Percentiles rank a stretch among this genome's conserved stretches.
Conservation (phyloP, 805 yeast species). For the Jamesozyma rosinii region DNA sequence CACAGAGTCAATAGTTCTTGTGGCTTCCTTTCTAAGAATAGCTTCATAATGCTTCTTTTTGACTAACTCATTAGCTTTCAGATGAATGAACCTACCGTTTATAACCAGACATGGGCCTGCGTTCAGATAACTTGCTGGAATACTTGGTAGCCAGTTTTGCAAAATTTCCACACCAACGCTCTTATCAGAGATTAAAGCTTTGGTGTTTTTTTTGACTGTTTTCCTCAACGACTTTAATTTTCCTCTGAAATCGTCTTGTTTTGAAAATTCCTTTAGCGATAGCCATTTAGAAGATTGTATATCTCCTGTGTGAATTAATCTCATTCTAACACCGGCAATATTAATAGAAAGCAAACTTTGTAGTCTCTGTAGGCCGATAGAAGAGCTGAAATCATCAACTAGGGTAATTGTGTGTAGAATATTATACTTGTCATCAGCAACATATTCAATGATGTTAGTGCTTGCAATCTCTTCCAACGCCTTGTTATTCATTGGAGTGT, state of each 20-base stretch:
- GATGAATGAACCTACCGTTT: slow-evolving; percentile 46
- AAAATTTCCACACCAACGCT: slow-evolving; percentile 4
- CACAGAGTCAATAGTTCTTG: slow-evolving; percentile 35
- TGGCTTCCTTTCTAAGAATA: slow-evolving; percentile 40
- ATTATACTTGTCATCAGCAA: slow-evolving; percentile 15
- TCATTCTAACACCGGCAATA: slow-evolving; percentile 33
- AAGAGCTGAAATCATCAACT: slow-evolving; percentile 46
- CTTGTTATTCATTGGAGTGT: slow-evolving; percentile 22
- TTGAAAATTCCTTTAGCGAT: slow-evolving; percentile 5
- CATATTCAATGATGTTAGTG: slow-evolving; percentile 19
- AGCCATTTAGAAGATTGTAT: slow-evolving; percentile 16
- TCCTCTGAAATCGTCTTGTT: not conserved
- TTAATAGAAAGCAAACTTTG: slow-evolving; percentile 23
- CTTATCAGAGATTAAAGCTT: not conserved
- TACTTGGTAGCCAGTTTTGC: slow-evolving; percentile 22
- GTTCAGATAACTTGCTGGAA: slow-evolving; percentile 16
- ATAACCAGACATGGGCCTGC: slow-evolving; percentile 36
- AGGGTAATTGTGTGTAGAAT: slow-evolving; percentile 40
- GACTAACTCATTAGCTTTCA: slow-evolving; percentile 21
- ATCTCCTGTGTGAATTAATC: slow-evolving; percentile 30
- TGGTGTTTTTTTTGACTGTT: not conserved
- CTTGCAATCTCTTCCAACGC: slow-evolving; percentile 11
- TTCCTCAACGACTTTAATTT: not conserved
- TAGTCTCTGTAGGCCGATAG: slow-evolving; percentile 37
- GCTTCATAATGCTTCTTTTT: slow-evolving; percentile 28